phyloP scores from a whole-genome alignment of 106 monocot species.

The Dendrobium catenatum region DNA sequence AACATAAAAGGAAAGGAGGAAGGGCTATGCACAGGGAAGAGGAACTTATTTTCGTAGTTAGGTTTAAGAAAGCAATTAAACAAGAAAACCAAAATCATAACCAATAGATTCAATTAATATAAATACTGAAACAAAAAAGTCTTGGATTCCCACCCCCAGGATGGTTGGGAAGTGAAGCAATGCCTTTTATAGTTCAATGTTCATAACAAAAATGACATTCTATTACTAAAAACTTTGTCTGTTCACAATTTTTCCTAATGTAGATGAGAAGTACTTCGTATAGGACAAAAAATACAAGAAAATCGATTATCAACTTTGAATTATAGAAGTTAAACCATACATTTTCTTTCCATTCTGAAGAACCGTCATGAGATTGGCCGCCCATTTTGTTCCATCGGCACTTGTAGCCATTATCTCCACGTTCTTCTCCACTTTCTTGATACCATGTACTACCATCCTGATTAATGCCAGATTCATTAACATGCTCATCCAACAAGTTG shows the following conservation, averaged over 20 bases:
- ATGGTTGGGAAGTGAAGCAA: background rate
- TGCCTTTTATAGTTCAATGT: background rate
- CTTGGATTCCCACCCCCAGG: background rate
- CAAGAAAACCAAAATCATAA: background rate
- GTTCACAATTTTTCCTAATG: background rate
- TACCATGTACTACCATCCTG: slow-evolving; percentile 99
- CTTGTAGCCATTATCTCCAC: slow-evolving; percentile 79
- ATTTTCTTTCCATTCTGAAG: slow-evolving; percentile 90
- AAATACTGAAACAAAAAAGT: too few relatives aligned
- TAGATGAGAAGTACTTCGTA: too few relatives aligned
- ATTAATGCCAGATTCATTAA: slow-evolving; percentile 77
- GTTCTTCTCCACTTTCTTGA: slow-evolving; percentile 85
- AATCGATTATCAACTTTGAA: background rate
- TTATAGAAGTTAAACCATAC: slow-evolving; percentile 29
- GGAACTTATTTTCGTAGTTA: background rate
- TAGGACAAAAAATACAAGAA: background rate
- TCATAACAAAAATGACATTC: background rate
- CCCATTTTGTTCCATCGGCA: slow-evolving; percentile 93
- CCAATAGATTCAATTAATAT: too few relatives aligned
- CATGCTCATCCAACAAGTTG: slow-evolving; percentile 71
- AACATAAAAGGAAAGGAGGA: background rate
- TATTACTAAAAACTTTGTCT: background rate
- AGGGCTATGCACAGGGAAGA: background rate
- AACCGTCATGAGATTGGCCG: slow-evolving; percentile 62
- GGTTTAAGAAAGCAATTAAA: background rate